Evolutionary conservation across 1,284 basidiomycete species (phyloP).

Genomic region (Peniophora sp.): DNA sequence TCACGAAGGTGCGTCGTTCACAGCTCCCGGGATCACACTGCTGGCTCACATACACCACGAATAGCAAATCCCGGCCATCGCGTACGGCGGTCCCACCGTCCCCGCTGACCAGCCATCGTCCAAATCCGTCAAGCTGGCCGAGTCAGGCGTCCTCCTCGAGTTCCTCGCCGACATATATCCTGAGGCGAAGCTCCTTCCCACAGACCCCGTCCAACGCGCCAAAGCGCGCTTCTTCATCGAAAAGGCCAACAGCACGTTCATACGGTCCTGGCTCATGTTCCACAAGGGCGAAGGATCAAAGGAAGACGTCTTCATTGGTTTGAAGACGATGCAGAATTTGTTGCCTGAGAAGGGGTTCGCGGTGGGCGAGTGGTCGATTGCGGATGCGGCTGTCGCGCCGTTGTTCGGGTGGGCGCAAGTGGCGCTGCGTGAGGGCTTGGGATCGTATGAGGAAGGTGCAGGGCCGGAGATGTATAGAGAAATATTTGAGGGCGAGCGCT

Average conservation of each 20-base stretch:
- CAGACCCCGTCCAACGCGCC: constrained; percentile 47
- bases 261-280: background rate
- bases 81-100: constrained; percentile 50
- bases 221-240: constrained; percentile 42
- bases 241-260: constrained; percentile 26
- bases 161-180: constrained; percentile 53
- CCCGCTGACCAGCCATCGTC: constrained; percentile 45
- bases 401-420: constrained; percentile 25
- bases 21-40: constrained; percentile 53
- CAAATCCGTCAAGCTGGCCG: constrained; percentile 49
- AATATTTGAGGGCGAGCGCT: background rate
- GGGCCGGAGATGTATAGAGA: background rate
- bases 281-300: constrained; percentile 28
- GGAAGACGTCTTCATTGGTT: constrained; percentile 27
- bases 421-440: constrained; percentile 16
- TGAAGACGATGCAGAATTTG: constrained; percentile 24
- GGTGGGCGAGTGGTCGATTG: constrained; percentile 36
- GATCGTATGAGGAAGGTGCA: background rate
- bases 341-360: constrained; percentile 23
- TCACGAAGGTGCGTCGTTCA: constrained; percentile 24
- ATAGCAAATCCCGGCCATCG: constrained; percentile 41
- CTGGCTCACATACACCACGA: background rate
- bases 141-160: constrained; percentile 56
- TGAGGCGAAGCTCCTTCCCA: constrained; percentile 34
- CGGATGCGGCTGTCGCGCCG: constrained; percentile 46